A percentile compares a stretch with the other conserved stretches of the same genome.
phyloP scores from a whole-genome alignment of 2,329 filamentous ascomycete species.

The Onygena corvina region DNA sequence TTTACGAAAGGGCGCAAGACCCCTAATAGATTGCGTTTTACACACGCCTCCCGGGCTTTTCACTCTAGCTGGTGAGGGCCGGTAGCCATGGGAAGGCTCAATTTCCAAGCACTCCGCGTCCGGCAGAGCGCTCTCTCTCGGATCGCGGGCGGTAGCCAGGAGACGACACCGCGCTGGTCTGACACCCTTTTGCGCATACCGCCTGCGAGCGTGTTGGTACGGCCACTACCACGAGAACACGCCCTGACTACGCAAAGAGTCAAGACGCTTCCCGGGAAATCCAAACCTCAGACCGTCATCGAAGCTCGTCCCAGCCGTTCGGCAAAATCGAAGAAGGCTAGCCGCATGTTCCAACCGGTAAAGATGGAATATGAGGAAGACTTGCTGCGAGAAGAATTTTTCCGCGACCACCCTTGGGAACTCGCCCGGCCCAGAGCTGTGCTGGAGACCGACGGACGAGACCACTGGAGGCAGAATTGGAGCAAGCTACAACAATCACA shows the following conservation, averaged over 20 bases:
- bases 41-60: no score
- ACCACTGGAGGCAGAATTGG: slow-evolving; percentile 68
- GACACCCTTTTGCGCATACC: slow-evolving; percentile 46
- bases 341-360: slow-evolving; percentile 68
- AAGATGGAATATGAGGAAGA: slow-evolving; percentile 74
- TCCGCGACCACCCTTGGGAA: slow-evolving; percentile 93
- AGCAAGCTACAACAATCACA: slow-evolving; percentile 61
- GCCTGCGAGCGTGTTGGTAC: slow-evolving; percentile 48
- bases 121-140: slow-evolving; percentile 33
- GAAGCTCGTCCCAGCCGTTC: slow-evolving; percentile 26
- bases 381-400: slow-evolving; percentile 66
- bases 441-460: slow-evolving; percentile 74
- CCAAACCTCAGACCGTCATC: slow-evolving; percentile 26
- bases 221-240: slow-evolving; percentile 42
- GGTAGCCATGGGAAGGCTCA: slow-evolving; percentile 35
- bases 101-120: slow-evolving; percentile 36
- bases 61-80: neutral
- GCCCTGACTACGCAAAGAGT: slow-evolving; percentile 30
- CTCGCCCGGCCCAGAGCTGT: slow-evolving; percentile 76
- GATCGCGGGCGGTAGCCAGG: slow-evolving; percentile 24
- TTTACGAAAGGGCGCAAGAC: no score
- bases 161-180: slow-evolving; percentile 44
- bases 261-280: slow-evolving; percentile 14
- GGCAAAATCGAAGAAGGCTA: slow-evolving; percentile 50
- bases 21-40: no score